Base-by-base conservation (phyloP, 768 basidiomycete genomes). In the Trametes cubensis region DNA sequence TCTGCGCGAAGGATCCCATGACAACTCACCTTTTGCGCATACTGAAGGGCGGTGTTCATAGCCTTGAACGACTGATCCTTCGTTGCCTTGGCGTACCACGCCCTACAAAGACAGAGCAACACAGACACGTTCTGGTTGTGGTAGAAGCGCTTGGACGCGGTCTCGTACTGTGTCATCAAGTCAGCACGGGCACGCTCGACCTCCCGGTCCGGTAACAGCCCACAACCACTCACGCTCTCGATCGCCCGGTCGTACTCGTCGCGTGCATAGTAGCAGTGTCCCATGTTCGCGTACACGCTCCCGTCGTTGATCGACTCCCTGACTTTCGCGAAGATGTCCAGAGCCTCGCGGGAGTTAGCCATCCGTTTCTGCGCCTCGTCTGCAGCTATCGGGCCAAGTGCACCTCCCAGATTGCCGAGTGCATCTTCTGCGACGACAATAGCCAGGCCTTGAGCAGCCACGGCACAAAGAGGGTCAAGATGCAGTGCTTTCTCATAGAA, bases 241-340 rank as follows among this genome's bases (percentile, higher is more conserved):
- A 98, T 95, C 1, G 97, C 96, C 51, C 92, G 83, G 65, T 98
- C 96, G 71, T 89, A 97, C 72, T 99, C 96, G 61, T 97, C 96
- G 53, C 93, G 82, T 20, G 86, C 84, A 70, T 93, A 96, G 72
- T 95, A 91, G 69, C 95, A 97, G 70, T 98, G 97, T 0, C 95
- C 97, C 81, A 98, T 95, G 73, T 99, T 99, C 70, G 93, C 80
- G 70, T 95, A 94, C 4, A 97, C 94, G 61, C 90, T 90, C 7
- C 92, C 93, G 45, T 86, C 84, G 60, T 85, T 83, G 55, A 94
- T 76, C 2, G 87, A 89, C 76, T 98, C 97, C 57, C 94, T 83
- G 54, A 98, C 89, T 75, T 96, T 94, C 3, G 87, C 89, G 70
- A 99, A 94, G 39, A 96, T 83, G 50, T 90, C 88, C 46, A 99